phyloP scores from a whole-genome alignment of 495 filamentous ascomycete genomes.

The Neurospora cerealis region DNA sequence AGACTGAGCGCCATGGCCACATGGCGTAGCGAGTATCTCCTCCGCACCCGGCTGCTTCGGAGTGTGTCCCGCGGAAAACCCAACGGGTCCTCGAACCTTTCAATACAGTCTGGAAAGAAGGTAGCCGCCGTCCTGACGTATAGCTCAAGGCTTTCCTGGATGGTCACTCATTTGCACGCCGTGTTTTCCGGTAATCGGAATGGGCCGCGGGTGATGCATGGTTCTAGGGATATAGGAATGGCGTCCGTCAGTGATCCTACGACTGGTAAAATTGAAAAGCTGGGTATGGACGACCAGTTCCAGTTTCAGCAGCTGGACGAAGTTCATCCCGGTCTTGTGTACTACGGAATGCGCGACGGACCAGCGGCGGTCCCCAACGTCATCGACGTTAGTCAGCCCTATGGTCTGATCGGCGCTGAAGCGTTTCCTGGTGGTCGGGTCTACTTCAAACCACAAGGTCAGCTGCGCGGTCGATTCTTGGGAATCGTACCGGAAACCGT shows the following conservation, averaged over 20 bases:
- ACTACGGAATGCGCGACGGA: slow-evolving; percentile 69
- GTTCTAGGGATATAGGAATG: slow-evolving; percentile 61
- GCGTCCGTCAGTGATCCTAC: slow-evolving; percentile 68
- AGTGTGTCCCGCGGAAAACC: slow-evolving; percentile 67
- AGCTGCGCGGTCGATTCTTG: slow-evolving; percentile 70
- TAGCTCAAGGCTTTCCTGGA: slow-evolving; percentile 64
- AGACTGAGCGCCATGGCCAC: slow-evolving; percentile 69
- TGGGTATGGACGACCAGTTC: slow-evolving; percentile 69
- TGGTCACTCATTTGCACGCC: slow-evolving; percentile 67
- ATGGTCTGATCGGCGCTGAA: slow-evolving; percentile 77
- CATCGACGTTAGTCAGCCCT: slow-evolving; percentile 80
- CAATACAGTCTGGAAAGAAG: slow-evolving; percentile 46
- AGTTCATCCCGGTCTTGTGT: slow-evolving; percentile 58
- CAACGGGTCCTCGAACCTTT: slow-evolving; percentile 25
- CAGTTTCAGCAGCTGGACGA: slow-evolving; percentile 68
- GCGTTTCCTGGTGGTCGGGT: slow-evolving; percentile 68
- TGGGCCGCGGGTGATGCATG: slow-evolving; percentile 69
- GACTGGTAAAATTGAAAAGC: slow-evolving; percentile 67
- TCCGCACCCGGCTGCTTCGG: slow-evolving; percentile 73
- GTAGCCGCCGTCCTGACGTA: slow-evolving; percentile 56
- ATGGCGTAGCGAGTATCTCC: slow-evolving; percentile 88
- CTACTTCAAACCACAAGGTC: slow-evolving; percentile 65
- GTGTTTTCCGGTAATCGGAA: slow-evolving; percentile 59
- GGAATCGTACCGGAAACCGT: slow-evolving; percentile 37
- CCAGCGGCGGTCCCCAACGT: slow-evolving; percentile 67